These are phyloP conservation scores for Baudoinia panamericana DNA, from an alignment of 495 filamentous ascomycete species.

Conservation along the genomic window DNA sequence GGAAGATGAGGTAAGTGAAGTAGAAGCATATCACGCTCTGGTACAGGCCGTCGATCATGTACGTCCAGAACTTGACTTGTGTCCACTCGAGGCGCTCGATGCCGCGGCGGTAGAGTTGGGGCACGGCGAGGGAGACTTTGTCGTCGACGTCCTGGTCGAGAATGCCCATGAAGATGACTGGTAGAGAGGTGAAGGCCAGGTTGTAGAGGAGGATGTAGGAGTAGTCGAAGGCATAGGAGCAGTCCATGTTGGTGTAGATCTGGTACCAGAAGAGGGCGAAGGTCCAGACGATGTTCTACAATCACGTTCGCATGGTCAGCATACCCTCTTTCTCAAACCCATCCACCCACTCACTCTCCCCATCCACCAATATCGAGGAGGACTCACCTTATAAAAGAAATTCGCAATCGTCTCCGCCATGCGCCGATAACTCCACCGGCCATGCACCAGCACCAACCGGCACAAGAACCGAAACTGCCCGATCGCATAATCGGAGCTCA, in stretches of 20 bases:
- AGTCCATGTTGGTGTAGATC: conserved; percentile 88
- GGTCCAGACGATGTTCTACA: conserved; percentile 90
- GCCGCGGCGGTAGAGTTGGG: conserved; percentile 87
- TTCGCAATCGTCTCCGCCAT: conserved; percentile 91
- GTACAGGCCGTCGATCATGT: conserved; percentile 91
- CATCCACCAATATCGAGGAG: neutral
- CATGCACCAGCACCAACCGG: conserved; percentile 85
- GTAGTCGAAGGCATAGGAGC: conserved; percentile 92
- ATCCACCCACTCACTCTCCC: too few relatives aligned
- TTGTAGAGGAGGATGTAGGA: conserved; percentile 95
- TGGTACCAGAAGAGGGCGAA: conserved; percentile 97
- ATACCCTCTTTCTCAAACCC: neutral
- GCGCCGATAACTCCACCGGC: conserved; percentile 89
- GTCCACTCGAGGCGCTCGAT: conserved; percentile 98
- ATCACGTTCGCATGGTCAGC: neutral
- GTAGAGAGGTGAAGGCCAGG: conserved; percentile 89
- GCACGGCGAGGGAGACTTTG: conserved; percentile 83
- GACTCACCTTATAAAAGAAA: conserved; percentile 90
- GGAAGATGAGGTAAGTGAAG: conserved; percentile 73
- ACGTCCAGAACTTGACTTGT: conserved; percentile 88
- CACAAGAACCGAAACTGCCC: conserved; percentile 94
- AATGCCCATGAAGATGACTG: conserved; percentile 92
- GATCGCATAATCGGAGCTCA: conserved; percentile 98
- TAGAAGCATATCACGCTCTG: conserved; percentile 89
- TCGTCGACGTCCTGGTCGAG: conserved; percentile 96